Base-by-base conservation (phyloP, 495 filamentous ascomycete genomes). In the Monascus purpureus region DNA sequence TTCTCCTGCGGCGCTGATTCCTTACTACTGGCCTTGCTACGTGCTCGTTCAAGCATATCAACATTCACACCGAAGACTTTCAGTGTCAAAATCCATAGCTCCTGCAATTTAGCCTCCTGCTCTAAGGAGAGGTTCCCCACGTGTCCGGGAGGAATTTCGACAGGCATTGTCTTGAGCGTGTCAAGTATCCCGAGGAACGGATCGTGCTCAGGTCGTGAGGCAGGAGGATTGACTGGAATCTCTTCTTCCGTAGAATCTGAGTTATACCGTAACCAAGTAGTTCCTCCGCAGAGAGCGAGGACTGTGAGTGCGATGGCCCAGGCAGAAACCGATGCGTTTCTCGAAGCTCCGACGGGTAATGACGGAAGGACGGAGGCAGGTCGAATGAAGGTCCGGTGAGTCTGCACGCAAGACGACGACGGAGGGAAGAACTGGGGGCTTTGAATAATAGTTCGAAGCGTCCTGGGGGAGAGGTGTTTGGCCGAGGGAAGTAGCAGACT, bases 111-210 rank as follows among this genome's bases (percentile, higher is more conserved):
- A 40, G 67, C 74, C 42, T 94, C 83, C 52, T 97, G 76, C 41
- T 93, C 87, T 5, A 72, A 51, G 13, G 90, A 95, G 31, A 97
- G 72, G 47, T 76, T 93, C 37, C 82, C 85, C 24, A 87, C 77
- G 37, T 86, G 75, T 31, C 90, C 90, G 16, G 80, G 76, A 13
- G 74, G 62, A 31, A 53, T 59, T 36, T 61, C 45, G 38, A 42
- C 33, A 31, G 59, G 38, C 53, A 61, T 62, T 29, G 49, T 53
- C 31, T 49, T 33, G 28, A 63, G 53, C 12, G 57, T 59, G 47
- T 65, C 55, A 28, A 63, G 51, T 15, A 60, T 45, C 28, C 49
- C 52, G 31, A 60, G 51, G 35, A 57, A 57, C 12, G 43, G 30
- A 35, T 46, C 41, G 46, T 49, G 43, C 25, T 19, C 9, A n/a